Percentiles rank a stretch among this genome's conserved stretches.
Evolutionary conservation across 257 asterid genomes (phyloP).

Genomic region (Ocimum tenuiflorum): DNA sequence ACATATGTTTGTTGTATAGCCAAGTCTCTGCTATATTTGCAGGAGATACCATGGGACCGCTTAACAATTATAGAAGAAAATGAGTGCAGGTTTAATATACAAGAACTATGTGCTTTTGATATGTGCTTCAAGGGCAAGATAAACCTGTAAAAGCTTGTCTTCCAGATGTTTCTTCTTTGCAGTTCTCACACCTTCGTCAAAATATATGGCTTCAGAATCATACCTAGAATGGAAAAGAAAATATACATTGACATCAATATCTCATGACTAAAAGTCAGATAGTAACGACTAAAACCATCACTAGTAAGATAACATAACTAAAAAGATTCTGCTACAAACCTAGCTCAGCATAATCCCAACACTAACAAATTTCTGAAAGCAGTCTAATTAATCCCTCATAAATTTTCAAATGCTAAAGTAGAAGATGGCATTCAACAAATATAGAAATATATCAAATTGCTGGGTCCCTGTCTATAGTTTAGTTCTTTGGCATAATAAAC

Average conservation of each 20-base stretch:
- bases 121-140: background rate
- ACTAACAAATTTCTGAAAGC: background rate
- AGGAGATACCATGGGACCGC: too few species aligned
- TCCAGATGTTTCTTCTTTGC: slow-evolving; percentile 73
- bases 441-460: background rate
- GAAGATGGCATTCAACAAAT: background rate
- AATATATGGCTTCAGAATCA: slow-evolving; percentile 82
- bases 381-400: background rate
- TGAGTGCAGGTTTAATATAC: background rate
- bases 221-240: slow-evolving; percentile 39
- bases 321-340: background rate
- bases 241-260: background rate
- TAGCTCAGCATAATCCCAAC: slow-evolving; percentile 3
- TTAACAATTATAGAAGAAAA: too few species aligned
- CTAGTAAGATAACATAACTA: background rate
- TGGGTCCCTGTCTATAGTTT: background rate
- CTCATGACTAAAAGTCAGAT: slow-evolving; percentile 7
- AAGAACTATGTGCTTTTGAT: background rate
- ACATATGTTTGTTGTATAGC: background rate
- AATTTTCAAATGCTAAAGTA: background rate
- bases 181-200: slow-evolving; percentile 84
- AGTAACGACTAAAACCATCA: slow-evolving; percentile 5
- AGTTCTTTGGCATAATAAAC: slow-evolving; percentile 5
- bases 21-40: background rate
- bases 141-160: slow-evolving; percentile 88